Evolutionary conservation across 1,139 yeast genomes (phyloP), one percentile per base, ranked within the genome.

Genomic region (Keqinozyma sinolaborantium): DNA sequence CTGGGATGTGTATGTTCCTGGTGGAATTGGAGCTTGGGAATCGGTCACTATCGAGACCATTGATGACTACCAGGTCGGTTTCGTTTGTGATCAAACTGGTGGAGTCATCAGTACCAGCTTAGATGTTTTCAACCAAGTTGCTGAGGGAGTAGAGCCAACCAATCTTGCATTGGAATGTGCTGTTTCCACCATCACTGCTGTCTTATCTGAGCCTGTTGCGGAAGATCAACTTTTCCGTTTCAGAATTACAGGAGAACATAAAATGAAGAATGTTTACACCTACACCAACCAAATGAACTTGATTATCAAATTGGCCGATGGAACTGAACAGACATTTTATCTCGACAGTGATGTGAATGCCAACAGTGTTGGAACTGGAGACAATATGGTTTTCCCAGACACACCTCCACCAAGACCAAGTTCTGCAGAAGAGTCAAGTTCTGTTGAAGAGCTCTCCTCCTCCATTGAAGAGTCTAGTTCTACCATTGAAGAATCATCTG

Each of bases 371-470:
- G 21, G 21, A 7, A 7, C 9, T 18, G 21, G 21, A 7, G 21
- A 18, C 7, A 18, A 18, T 10, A 18, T 18, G 21, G 21, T 18
- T 10, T 18, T 18, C 21, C 21, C 21, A 18, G 21, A 18, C 10
- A 18, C 7, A 7, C 21, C 21, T 7, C 21, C 21, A 18, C 21
- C 10, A 7, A 10, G 9, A 7, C 21, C 21, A 7, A 18, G 9
- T 18, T 18, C 21, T 18, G 21, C 21, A 7, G 28, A 44, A 16
- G 36, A 57, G 16, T 30, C 36, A 13, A 32, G 42, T 16, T 49
- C 65, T 19, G 52, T 57, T 19, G 44, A 51, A 33, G 51, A 61
- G n/a, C 58, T 65, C 9, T 39, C 56, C 8, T 42, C 43, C n/a
- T 40, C 53, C 12, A 27, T 44, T 15, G 36, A 57, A 16, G 29